phyloP scores from a whole-genome alignment of 73 alveolate species.

The Paramecium tetraurelia region DNA sequence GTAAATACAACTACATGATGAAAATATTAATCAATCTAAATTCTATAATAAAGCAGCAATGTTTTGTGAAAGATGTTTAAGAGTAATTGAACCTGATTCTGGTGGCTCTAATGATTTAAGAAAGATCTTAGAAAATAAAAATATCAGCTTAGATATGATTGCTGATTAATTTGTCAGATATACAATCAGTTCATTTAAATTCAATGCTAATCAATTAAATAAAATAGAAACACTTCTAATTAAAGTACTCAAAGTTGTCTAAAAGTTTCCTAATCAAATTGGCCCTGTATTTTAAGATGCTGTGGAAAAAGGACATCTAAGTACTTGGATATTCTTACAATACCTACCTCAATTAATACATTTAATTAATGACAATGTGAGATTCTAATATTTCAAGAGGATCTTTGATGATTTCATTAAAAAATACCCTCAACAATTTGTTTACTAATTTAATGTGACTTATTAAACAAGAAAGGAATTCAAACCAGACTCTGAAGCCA shows the following conservation, averaged over 20 bases:
- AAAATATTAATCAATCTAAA: conserved; percentile 9
- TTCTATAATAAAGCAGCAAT: conserved; percentile 40
- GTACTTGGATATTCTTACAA: conserved; percentile 27
- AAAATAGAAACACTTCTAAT: neutral
- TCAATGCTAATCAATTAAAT: neutral
- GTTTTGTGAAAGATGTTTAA: conserved; percentile 54
- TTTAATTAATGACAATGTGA: neutral
- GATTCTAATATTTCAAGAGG: conserved; percentile 3
- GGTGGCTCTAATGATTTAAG: conserved; percentile 53
- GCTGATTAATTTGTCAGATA: conserved; percentile 46
- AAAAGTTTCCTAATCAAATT: conserved; percentile 37
- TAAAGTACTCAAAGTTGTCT: conserved; percentile 49
- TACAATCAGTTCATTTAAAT: neutral
- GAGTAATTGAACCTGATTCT: conserved; percentile 57
- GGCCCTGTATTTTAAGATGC: conserved; percentile 51
- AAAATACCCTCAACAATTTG: conserved; percentile 46
- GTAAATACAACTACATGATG: neutral
- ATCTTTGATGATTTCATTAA: conserved; percentile 18
- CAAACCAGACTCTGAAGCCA: neutral
- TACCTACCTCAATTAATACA: conserved; percentile 57
- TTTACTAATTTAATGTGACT: conserved; percentile 44
- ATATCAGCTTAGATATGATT: conserved; percentile 25
- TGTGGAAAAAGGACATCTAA: neutral
- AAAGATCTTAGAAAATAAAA: conserved; percentile 2
- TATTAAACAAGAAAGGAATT: conserved; percentile 3